These are phyloP conservation scores for Neofusicoccum umdonicola DNA, from an alignment of 2,329 filamentous ascomycete genomes.

Conservation along the genomic window DNA sequence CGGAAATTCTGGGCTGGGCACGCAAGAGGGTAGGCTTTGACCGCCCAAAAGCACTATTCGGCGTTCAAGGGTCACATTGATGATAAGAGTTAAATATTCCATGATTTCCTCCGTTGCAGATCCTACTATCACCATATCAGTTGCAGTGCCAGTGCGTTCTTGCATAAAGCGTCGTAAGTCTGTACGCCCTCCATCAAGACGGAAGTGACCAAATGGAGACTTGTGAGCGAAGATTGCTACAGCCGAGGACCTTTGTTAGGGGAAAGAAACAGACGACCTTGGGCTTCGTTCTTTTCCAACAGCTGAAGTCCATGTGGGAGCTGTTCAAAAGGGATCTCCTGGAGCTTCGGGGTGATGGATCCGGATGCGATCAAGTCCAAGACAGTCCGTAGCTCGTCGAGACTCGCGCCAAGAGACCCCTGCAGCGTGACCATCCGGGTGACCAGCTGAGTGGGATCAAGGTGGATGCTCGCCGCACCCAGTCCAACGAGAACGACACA, in stretches of 20 bases:
- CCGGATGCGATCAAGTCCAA: background rate
- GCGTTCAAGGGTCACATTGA: background rate
- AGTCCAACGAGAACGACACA: background rate
- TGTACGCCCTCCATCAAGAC: too few relatives aligned
- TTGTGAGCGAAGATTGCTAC: too few relatives aligned
- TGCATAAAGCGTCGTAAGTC: too few relatives aligned
- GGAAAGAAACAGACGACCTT: too few relatives aligned
- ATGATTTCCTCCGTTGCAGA: background rate
- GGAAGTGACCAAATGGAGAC: too few relatives aligned
- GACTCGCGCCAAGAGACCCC: background rate
- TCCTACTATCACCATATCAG: background rate
- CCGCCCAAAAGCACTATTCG: background rate
- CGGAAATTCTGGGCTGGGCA: background rate
- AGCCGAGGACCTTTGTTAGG: too few relatives aligned
- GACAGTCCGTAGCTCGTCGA: background rate
- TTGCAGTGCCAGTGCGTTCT: too few relatives aligned
- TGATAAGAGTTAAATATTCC: constrained; percentile 2
- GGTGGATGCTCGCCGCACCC: background rate
- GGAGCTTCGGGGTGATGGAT: background rate
- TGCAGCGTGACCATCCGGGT: background rate
- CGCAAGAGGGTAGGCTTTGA: background rate
- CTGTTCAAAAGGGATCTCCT: background rate
- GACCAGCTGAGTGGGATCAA: background rate
- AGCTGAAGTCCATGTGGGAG: background rate
- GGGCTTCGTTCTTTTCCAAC: too few relatives aligned